Evolutionary conservation across 2,329 filamentous ascomycete genomes (phyloP).

Genomic region (Claviceps sp.): DNA sequence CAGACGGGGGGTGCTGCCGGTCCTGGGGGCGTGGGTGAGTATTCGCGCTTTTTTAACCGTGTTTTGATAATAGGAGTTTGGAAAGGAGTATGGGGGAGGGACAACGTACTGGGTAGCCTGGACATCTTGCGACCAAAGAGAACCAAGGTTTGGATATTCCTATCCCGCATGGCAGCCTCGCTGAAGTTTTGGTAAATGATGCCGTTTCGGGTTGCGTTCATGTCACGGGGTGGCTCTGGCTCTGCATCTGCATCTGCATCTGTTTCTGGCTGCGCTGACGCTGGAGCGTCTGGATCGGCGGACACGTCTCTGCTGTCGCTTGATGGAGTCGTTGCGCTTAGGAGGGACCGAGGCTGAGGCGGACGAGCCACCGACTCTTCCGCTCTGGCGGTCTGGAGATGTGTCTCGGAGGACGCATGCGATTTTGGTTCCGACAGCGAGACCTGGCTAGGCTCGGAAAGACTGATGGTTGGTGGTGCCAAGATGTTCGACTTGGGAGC

Average conservation of each 20-base stretch:
- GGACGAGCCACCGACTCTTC: too few species aligned
- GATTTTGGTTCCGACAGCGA: neutral
- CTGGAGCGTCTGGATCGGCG: conserved; percentile 9
- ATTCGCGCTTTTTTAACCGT: too few species aligned
- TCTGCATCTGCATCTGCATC: neutral
- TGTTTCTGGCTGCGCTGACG: neutral
- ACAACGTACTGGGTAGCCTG: conserved; percentile 23
- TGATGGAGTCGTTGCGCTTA: conserved; percentile 7
- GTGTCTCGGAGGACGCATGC: neutral
- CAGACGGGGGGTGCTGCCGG: conserved; percentile 46
- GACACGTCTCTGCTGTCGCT: conserved; percentile 3
- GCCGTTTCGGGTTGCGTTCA: conserved; percentile 29
- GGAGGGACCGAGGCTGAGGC: conserved; percentile 3
- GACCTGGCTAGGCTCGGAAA: neutral
- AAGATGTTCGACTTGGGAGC: conserved; percentile 29
- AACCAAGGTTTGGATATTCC: conserved; percentile 42
- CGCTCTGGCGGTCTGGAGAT: too few species aligned
- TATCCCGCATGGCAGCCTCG: conserved; percentile 40
- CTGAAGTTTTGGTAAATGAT: conserved; percentile 49
- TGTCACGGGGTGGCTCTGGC: conserved; percentile 7
- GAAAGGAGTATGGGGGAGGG: too few species aligned
- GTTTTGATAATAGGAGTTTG: too few species aligned
- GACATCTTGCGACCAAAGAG: conserved; percentile 46
- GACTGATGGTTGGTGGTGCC: conserved; percentile 21
- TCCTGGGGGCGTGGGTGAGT: conserved; percentile 20